Conservation (phyloP, 164 flowering plant species). For the Dillenia suffruticosa region DNA sequence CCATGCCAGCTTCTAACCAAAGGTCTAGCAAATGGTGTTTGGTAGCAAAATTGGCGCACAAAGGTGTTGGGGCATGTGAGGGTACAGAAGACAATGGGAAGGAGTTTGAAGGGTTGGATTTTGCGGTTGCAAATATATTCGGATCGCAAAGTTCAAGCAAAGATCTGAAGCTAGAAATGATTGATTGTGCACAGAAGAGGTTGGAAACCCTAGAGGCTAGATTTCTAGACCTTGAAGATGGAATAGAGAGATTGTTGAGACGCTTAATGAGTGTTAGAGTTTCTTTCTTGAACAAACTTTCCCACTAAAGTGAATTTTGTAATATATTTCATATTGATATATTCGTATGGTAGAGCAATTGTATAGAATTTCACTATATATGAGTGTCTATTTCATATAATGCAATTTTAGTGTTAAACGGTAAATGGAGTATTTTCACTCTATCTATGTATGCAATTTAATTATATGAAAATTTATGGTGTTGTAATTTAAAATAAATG, state of each 20-base stretch:
- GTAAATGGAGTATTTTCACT: no score
- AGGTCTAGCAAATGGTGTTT: slow-evolving; percentile 28
- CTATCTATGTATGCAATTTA: no score
- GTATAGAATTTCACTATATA: background rate
- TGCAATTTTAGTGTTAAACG: no score
- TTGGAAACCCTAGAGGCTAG: slow-evolving; percentile 44
- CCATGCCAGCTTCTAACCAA: slow-evolving; percentile 14
- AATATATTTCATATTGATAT: background rate
- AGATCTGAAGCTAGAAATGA: slow-evolving; percentile 14
- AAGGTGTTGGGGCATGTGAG: slow-evolving; percentile 20
- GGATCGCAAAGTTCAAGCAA: slow-evolving; percentile 6
- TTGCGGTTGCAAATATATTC: slow-evolving; percentile 14
- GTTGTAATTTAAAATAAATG: no score
- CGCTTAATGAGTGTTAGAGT: slow-evolving; percentile 57
- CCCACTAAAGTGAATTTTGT: slow-evolving; percentile 7
- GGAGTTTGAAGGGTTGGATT: slow-evolving; percentile 30
- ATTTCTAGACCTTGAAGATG: slow-evolving; percentile 40
- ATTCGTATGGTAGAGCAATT: slow-evolving; percentile 13
- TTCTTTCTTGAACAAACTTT: slow-evolving; percentile 49
- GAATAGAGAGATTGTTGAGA: slow-evolving; percentile 44
- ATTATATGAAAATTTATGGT: no score
- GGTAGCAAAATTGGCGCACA: slow-evolving; percentile 22
- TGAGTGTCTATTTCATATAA: no score
- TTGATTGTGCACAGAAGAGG: slow-evolving; percentile 28
- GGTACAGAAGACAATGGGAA: slow-evolving; percentile 14